Base-by-base conservation (phyloP, 164 flowering plant species). In the Liriodendron chinense region DNA sequence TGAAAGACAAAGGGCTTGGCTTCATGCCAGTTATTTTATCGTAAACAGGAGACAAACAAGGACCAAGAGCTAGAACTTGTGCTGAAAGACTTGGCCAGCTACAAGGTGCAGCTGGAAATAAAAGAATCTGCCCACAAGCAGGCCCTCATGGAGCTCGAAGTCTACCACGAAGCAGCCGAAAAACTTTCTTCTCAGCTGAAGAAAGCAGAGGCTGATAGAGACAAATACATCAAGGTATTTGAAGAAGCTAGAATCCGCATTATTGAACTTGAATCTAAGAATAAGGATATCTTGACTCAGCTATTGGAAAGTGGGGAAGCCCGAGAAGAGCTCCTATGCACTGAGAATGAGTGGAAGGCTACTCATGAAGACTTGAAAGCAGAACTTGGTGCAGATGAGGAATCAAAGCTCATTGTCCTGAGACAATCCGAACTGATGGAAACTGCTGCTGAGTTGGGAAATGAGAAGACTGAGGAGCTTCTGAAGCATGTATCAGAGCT, bases 21-120 rank as follows among this genome's bases (percentile, higher is more conserved):
- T 22, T 43, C 16, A 56, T 72, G 25, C 25, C 20, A 69, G 1
- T 70, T 65, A 53, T 10, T 70, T 21, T 9, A 73, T 72, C 47
- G 62, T 34, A 70, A 74, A 78, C 59, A 59, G 79, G 85, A 81
- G 68, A 18, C 28, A 18, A 86, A 78, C 61, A 81, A 77, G 69
- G 85, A 86, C 47, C 81, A 69, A 68, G 85, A 84, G 70, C 49
- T 79, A 9, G 86, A 85, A 21, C 73, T 56, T 48, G 28, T 88
- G n/a, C 68, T 71, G 2, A 87, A 84, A 81, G 87, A 89, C 48
- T 73, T 87, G 70, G 85, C 92, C 20, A 86, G 77, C 74, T 80
- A 78, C 81, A 91, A 84, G 81, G 83, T 88, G 80, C 89, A 87
- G 74, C 68, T 89, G 47, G 96, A 89, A 83, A 88, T 86, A 22